These are phyloP conservation scores for Leccinum holopus DNA, from an alignment of 1,284 basidiomycete genomes.

Conservation along the genomic window DNA sequence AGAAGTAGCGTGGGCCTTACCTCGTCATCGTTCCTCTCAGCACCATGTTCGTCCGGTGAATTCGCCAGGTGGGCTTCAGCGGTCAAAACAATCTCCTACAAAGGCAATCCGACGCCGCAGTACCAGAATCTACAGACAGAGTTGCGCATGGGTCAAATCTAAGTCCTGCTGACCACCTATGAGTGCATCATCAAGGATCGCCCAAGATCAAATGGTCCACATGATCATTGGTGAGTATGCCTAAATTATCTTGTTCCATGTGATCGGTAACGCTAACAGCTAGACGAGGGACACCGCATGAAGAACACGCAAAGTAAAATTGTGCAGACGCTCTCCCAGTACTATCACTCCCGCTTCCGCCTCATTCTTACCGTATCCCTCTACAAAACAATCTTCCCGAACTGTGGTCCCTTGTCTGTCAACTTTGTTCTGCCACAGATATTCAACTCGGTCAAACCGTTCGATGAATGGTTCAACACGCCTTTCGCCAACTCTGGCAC, in stretches of 20 bases:
- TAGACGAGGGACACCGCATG: constrained; percentile 99
- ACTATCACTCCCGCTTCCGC: constrained; percentile 92
- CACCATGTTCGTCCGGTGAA: constrained; percentile 98
- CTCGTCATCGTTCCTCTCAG: constrained; percentile 98
- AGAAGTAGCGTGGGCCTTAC: constrained; percentile 92
- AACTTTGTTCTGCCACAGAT: constrained; percentile 98
- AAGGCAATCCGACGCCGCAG: constrained; percentile 85
- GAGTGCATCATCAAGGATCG: constrained; percentile 99
- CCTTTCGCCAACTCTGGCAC: constrained; percentile 98
- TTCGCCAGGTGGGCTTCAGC: constrained; percentile 97
- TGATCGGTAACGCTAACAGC: constrained; percentile 6
- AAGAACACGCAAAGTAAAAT: constrained; percentile 99
- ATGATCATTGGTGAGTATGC: constrained; percentile 86
- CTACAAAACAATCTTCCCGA: constrained; percentile 99
- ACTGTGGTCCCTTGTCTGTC: constrained; percentile 85
- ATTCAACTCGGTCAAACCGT: constrained; percentile 99
- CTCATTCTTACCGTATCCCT: constrained; percentile 96
- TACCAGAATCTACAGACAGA: constrained; percentile 58
- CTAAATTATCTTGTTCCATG: background rate
- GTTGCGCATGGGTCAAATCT: constrained; percentile 81
- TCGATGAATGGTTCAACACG: constrained; percentile 99
- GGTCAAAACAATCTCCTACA: constrained; percentile 87
- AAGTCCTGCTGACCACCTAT: constrained; percentile 96
- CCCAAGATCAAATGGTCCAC: constrained; percentile 93
- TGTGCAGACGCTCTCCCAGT: constrained; percentile 88